Evolutionary conservation across 495 filamentous ascomycete genomes (phyloP).

Genomic region (Podospora didyma): DNA sequence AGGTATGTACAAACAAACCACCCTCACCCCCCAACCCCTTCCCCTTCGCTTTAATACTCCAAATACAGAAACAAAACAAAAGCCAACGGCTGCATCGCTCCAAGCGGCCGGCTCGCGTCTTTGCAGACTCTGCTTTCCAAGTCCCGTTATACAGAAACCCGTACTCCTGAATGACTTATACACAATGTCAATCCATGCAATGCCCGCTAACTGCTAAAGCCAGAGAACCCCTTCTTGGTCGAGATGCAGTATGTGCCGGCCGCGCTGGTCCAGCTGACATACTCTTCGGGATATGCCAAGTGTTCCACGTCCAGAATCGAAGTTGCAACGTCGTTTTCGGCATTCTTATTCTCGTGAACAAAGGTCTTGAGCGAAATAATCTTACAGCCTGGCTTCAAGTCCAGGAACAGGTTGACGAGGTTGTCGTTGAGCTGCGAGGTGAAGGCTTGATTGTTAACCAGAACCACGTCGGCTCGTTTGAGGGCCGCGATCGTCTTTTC

Average conservation of each 20-base stretch:
- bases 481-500: constrained; percentile 65
- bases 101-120: too few species aligned
- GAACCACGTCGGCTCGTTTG: constrained; percentile 80
- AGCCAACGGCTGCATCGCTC: too few species aligned
- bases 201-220: constrained; percentile 13
- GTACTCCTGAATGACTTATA: not conserved
- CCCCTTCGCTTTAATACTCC: too few species aligned
- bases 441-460: constrained; percentile 98
- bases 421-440: constrained; percentile 78
- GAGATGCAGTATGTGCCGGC: constrained; percentile 84
- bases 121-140: constrained; percentile 3
- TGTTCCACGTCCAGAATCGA: constrained; percentile 67
- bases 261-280: constrained; percentile 88
- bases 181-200: not conserved
- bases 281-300: constrained; percentile 71
- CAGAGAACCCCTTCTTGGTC: constrained; percentile 58
- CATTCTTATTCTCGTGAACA: constrained; percentile 43
- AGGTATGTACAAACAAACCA: not conserved
- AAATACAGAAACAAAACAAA: too few species aligned
- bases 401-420: constrained; percentile 85
- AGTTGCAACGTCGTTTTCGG: constrained; percentile 63
- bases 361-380: constrained; percentile 59
- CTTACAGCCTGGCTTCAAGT: constrained; percentile 86
- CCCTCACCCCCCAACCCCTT: not conserved
- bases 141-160: not conserved